Base-by-base conservation (phyloP, 78 protist species). In the Planoprotostelium fungivorum region DNA sequence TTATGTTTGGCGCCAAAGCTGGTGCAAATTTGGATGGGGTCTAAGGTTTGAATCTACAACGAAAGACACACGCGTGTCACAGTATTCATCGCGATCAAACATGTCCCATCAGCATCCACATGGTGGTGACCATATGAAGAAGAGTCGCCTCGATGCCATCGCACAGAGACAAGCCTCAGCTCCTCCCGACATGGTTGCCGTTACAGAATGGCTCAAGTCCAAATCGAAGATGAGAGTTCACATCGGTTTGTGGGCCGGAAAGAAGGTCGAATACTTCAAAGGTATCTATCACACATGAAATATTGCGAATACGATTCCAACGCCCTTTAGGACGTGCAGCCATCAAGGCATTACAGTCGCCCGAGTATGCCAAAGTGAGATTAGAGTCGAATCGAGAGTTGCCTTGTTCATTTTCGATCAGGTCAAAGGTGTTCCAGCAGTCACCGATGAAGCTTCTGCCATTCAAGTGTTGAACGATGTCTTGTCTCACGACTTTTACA, bases 251-350 rank as follows among this genome's bases (percentile, higher is more conserved):
- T 16, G 16, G 5, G 73, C 31, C 5, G 73, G 73, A 16, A 51
- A 51, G 73, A 51, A 51, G 73, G 73, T 51, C 73, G 73, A 51
- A 51, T 51, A 51, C 73, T 51, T 51, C 73, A 51, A 51, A 51
- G 73, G 73, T 51, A 25, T 51, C 31, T 25, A 25, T 51, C 16
- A 25, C 73, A 25, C 31, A n/a, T n/a, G n/a, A n/a, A n/a, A n/a
- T n/a, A 51, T 51, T 51, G 73, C 16, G 16, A 51, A 5, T 5
- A 51, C 73, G 73, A 51, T 51, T 51, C 31, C n/a, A n/a, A n/a
- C 5, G 73, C 73, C 16, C 31, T 25, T 51, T 16, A 51, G 73
- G 73, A 25, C 73, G 73, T 51, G 73, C 73, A 5, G 73, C 73
- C 16, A 51, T 51, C 5, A 51, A 51, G 16, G 73, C 73, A 25